Conservation (phyloP, 257 asterid genomes). For the Misopates orontium region DNA sequence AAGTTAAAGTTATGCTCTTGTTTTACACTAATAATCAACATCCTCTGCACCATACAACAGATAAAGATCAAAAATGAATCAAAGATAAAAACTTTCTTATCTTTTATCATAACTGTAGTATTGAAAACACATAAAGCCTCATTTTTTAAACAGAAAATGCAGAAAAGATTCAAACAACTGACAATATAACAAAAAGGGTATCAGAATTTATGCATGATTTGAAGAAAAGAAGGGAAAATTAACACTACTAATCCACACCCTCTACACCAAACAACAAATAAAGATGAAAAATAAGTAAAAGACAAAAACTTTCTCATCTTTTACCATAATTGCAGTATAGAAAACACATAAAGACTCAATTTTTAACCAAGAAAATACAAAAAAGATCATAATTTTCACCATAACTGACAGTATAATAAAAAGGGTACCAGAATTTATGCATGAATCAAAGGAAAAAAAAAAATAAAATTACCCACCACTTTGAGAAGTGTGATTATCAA, state of each 20-base stretch:
- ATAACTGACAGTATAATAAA: neutral
- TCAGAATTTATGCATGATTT: conserved; percentile 30
- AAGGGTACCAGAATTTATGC: conserved; percentile 28
- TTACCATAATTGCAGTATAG: conserved; percentile 3
- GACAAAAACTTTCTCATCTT: neutral
- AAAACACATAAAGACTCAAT: conserved; percentile 16
- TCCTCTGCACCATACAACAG: neutral
- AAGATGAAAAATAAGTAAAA: neutral
- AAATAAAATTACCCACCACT: conserved; percentile 29
- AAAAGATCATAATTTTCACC: neutral
- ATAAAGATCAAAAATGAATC: conserved; percentile 4
- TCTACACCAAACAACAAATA: neutral
- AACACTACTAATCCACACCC: neutral
- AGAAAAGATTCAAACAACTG: neutral
- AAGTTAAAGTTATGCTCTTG: neutral
- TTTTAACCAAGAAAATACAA: neutral
- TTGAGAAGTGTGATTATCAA: conserved; percentile 16
- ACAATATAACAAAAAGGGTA: neutral
- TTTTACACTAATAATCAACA: neutral
- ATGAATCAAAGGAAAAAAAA: neutral
- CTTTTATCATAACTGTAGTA: conserved; percentile 9
- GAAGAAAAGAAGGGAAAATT: neutral
- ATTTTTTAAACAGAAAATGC: neutral
- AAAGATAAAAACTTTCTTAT: neutral
- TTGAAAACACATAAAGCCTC: conserved; percentile 7